phyloP scores from a whole-genome alignment of 306 rosid genomes.

The Morella rubra region DNA sequence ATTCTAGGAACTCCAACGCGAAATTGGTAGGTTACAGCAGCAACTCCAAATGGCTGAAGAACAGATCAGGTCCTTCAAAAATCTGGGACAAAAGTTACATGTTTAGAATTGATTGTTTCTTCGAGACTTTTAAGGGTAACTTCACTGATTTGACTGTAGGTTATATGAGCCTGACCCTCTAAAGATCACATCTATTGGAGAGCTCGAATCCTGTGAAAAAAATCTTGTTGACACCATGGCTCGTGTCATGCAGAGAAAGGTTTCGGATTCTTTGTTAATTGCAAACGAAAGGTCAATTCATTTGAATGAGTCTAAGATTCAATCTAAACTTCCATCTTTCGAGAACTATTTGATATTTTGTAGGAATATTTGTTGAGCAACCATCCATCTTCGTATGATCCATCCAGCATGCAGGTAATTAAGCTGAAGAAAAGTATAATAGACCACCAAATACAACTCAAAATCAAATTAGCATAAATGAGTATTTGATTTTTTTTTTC shows the following conservation, averaged over 20 bases:
- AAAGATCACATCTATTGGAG: slow-evolving; percentile 58
- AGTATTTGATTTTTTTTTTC: not conserved
- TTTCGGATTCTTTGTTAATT: slow-evolving; percentile 3
- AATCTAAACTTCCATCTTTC: not conserved
- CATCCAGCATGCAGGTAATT: slow-evolving; percentile 54
- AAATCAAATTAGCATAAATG: not conserved
- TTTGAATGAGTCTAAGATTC: not conserved
- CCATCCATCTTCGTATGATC: slow-evolving; percentile 56
- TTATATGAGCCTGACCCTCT: slow-evolving; percentile 67
- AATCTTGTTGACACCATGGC: slow-evolving; percentile 56
- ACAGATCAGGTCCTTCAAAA: slow-evolving; percentile 58
- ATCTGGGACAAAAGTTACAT: not conserved
- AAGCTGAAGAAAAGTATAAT: not conserved
- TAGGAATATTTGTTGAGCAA: slow-evolving; percentile 58
- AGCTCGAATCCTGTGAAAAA: slow-evolving; percentile 67
- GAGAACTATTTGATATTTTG: not conserved
- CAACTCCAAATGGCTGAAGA: slow-evolving; percentile 79
- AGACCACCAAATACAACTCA: not conserved
- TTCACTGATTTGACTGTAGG: slow-evolving; percentile 30
- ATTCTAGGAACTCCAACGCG: slow-evolving; percentile 70
- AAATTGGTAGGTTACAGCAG: slow-evolving; percentile 62
- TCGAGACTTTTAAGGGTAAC: not conserved
- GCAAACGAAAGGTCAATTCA: not conserved
- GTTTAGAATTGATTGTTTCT: too few species aligned
- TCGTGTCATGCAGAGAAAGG: slow-evolving; percentile 81